Evolutionary conservation across 2,329 filamentous ascomycete species (phyloP).

Genomic region (Diaporthe sp.): DNA sequence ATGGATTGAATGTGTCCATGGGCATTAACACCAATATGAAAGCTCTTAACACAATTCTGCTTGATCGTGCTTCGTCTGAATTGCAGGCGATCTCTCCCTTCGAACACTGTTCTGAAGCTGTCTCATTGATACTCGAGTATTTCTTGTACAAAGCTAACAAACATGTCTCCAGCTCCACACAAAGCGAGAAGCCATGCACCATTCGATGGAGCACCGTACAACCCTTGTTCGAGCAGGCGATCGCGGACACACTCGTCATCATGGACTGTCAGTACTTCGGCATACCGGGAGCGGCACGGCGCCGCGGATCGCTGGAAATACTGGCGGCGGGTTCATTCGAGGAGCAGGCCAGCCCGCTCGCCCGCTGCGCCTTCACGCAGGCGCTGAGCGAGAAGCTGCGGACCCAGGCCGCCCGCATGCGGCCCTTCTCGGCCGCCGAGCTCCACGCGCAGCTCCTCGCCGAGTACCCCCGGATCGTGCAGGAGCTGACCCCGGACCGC

Average conservation of each 20-base stretch:
- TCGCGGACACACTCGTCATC: conserved; percentile 68
- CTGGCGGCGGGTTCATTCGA: conserved; percentile 69
- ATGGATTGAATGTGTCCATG: not conserved
- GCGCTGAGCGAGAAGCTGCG: conserved; percentile 65
- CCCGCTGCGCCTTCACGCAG: conserved; percentile 67
- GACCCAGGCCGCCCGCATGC: conserved; percentile 54
- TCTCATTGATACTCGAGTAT: not conserved
- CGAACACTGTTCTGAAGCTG: not conserved
- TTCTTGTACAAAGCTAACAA: conserved; percentile 2
- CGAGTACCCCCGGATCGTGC: conserved; percentile 65
- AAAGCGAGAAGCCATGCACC: conserved; percentile 59
- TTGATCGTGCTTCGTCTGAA: not conserved
- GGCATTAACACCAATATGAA: not conserved
- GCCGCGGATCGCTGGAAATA: conserved; percentile 68
- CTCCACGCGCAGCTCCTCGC: conserved; percentile 68
- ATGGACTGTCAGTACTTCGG: conserved; percentile 73
- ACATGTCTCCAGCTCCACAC: conserved; percentile 59
- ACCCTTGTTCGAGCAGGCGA: conserved; percentile 68
- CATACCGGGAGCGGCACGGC: conserved; percentile 65
- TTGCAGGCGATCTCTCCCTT: not conserved
- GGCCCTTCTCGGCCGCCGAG: conserved; percentile 64
- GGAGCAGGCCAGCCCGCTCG: conserved; percentile 61
- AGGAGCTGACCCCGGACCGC: conserved; percentile 63
- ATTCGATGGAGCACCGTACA: conserved; percentile 71
- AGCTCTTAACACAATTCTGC: not conserved